Conservation (phyloP, 257 asterid species). For the Salvia splendens region DNA sequence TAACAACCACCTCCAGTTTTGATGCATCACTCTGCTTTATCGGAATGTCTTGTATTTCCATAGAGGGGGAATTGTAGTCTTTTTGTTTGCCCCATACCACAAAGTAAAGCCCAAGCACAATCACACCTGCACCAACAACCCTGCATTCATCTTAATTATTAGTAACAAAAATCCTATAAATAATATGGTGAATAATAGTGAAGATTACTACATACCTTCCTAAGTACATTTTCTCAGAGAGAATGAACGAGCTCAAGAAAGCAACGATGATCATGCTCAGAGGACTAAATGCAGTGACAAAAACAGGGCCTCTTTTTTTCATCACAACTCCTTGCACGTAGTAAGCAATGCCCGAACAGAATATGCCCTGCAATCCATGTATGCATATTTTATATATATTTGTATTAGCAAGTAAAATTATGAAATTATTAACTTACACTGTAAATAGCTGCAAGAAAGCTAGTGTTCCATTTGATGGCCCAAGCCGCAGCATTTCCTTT, state of each 20-base stretch:
- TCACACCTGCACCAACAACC: conserved; percentile 76
- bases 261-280: conserved; percentile 90
- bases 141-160: conserved; percentile 32
- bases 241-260: conserved; percentile 70
- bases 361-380: conserved; percentile 59
- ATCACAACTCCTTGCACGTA: conserved; percentile 83
- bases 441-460: conserved; percentile 70
- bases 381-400: not conserved
- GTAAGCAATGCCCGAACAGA: conserved; percentile 85
- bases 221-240: conserved; percentile 63
- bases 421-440: conserved; percentile 54
- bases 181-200: too few species aligned
- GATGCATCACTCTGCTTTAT: conserved; percentile 41
- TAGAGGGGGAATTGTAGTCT: conserved; percentile 49
- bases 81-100: conserved; percentile 90
- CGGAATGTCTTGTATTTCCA: conserved; percentile 38
- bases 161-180: too few species aligned
- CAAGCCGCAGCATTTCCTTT: conserved; percentile 73
- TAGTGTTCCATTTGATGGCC: conserved; percentile 77
- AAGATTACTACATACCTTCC: conserved; percentile 62
- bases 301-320: conserved; percentile 89
- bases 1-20: conserved; percentile 39
- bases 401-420: too few species aligned
- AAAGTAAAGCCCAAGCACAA: conserved; percentile 77
- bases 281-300: conserved; percentile 87